Evolutionary conservation across 2,329 filamentous ascomycete genomes (phyloP), one percentile per base, ranked within the genome.

Genomic region (Aspergillus arachidicola): DNA sequence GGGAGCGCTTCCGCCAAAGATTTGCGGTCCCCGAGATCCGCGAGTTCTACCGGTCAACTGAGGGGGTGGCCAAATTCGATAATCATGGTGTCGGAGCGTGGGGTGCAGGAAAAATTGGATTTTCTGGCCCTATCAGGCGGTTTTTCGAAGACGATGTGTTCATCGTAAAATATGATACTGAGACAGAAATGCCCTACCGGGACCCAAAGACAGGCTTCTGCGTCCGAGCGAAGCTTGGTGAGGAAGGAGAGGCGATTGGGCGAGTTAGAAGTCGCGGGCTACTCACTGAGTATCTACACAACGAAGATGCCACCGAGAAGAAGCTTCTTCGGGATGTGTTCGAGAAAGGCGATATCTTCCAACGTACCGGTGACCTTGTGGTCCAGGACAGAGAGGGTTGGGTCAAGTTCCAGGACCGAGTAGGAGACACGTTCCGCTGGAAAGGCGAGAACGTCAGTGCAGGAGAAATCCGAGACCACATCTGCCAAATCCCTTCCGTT

Each of bases 1-100:
- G 82, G 82, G 77, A 81, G 54, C 78, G 74, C 41, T 83, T 84
- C 71, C 77, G 76, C 38, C 65, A 75, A 23, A 73, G 80, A 3
- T 83, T 82, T 65, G 73, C 70, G 0, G 75, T 84, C 1, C 74
- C 76, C 2, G 81, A 83, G 67, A 78, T 84, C 46, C 75, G 81
- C 9, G 82, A 84, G 63, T 82, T 83, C 64, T 84, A 83, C 63
- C 74, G 80, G 4, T 80, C 79, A 4, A 84, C 81, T 0, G 82
- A 84, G 60, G 82, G 81, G 2, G 64, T 82, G 1, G 79, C 79
- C 7, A 81, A 80, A 41, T 82, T 79, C 41, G 79, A 82, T 62
- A 83, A 83, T 59, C 74, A 76, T 46, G 79, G 77, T 21, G 69
- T 68, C 28, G 79, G 79, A 4, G 69, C 76, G 0, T 81, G 73